Evolutionary conservation across 106 monocot genomes (phyloP).

Genomic region (Gastrodia elata): DNA sequence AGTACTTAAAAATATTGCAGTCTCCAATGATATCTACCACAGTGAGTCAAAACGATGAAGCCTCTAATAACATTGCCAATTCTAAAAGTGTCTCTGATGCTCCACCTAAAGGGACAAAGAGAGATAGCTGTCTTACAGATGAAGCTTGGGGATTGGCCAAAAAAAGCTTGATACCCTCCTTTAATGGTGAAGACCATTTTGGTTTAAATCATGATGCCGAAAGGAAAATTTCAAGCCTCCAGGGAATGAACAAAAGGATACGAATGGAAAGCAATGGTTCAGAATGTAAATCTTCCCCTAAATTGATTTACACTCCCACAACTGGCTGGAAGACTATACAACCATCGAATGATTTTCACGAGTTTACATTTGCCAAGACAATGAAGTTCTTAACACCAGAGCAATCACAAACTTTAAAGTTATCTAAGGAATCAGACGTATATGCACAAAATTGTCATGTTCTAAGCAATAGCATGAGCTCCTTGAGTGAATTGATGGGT

Average conservation of each 20-base stretch:
- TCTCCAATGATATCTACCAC: not conserved
- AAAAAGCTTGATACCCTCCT: conserved; percentile 4
- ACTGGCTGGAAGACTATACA: conserved; percentile 13
- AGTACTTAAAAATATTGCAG: conserved; percentile 5
- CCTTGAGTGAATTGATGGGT: not conserved
- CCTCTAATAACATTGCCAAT: conserved; percentile 1
- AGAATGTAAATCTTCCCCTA: conserved; percentile 6
- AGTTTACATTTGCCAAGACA: conserved; percentile 20
- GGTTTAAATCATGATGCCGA: conserved; percentile 2
- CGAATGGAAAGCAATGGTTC: conserved; percentile 20
- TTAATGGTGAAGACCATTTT: not conserved
- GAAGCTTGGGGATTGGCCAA: conserved; percentile 2
- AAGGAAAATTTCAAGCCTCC: conserved; percentile 4
- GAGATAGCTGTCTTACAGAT: conserved; percentile 11
- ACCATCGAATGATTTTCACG: conserved; percentile 7
- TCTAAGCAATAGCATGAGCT: conserved; percentile 7
- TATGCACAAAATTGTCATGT: conserved; percentile 5
- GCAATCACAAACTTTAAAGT: conserved; percentile 13
- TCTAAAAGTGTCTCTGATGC: conserved; percentile 1
- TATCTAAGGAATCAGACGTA: conserved; percentile 6
- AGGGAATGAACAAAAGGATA: conserved; percentile 31
- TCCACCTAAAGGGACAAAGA: conserved; percentile 12
- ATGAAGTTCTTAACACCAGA: conserved; percentile 17
- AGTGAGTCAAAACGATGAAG: not conserved
- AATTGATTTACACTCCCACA: not conserved